phyloP scores from a whole-genome alignment of 495 filamentous ascomycete species.

The Pyronema omphalodes region DNA sequence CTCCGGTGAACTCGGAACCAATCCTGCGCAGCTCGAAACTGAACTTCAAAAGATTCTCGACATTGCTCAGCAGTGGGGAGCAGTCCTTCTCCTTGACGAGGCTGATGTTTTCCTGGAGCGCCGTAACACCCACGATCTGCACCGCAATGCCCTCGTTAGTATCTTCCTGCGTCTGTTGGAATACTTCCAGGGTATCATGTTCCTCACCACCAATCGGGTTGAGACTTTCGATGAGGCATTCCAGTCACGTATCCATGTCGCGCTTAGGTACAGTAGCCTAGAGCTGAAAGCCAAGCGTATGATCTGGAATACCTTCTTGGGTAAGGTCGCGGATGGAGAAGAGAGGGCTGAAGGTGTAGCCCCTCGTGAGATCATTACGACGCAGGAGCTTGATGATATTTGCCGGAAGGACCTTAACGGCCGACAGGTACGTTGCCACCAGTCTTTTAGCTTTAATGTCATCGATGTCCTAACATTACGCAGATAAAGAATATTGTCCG shows the following conservation, averaged over 20 bases:
- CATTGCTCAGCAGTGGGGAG: slow-evolving; percentile 74
- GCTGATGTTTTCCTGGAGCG: slow-evolving; percentile 66
- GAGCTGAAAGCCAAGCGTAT: slow-evolving; percentile 16
- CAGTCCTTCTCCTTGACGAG: slow-evolving; percentile 58
- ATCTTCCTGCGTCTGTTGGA: slow-evolving; percentile 51
- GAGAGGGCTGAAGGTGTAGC: neutral
- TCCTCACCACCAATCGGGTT: slow-evolving; percentile 33
- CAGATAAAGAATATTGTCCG: slow-evolving; percentile 61
- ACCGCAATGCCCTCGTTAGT: slow-evolving; percentile 59
- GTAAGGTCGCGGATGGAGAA: slow-evolving; percentile 19
- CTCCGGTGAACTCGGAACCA: slow-evolving; percentile 66
- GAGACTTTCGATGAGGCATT: slow-evolving; percentile 34
- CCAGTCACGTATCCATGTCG: slow-evolving; percentile 33
- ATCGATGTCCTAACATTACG: neutral
- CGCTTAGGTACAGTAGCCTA: slow-evolving; percentile 25
- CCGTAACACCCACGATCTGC: slow-evolving; percentile 40
- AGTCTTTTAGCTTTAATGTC: neutral
- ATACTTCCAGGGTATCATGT: slow-evolving; percentile 33
- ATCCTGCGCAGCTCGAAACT: slow-evolving; percentile 55
- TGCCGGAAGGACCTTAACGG: slow-evolving; percentile 18
- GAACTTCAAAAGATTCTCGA: slow-evolving; percentile 73
- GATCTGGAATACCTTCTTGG: slow-evolving; percentile 25
- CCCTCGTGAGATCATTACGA: slow-evolving; percentile 16
- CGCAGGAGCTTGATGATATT: slow-evolving; percentile 14
- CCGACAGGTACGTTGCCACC: slow-evolving; percentile 15